Percentiles rank a stretch among this genome's conserved stretches.
Evolutionary conservation across 345 rosid species (phyloP).

Genomic region (Euphorbia peplus): DNA sequence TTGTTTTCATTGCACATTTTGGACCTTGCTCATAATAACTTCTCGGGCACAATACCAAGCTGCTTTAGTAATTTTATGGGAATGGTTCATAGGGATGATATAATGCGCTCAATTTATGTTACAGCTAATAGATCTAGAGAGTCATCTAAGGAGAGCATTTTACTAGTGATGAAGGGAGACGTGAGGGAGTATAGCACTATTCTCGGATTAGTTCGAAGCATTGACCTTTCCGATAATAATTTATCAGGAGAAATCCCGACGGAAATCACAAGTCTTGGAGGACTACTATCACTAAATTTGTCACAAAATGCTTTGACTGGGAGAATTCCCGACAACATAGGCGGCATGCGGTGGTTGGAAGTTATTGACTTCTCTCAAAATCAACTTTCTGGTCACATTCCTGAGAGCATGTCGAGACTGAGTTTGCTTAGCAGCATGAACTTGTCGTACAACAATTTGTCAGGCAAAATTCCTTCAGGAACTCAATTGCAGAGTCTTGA

Average conservation of each 20-base stretch:
- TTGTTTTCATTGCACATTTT: background rate
- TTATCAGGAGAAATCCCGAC: too few relatives aligned
- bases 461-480: slow-evolving; percentile 3
- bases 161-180: background rate
- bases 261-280: too few relatives aligned
- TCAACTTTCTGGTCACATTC: slow-evolving; percentile 9
- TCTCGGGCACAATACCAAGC: slow-evolving; percentile 9
- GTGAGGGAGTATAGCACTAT: background rate
- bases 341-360: too few relatives aligned
- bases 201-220: background rate
- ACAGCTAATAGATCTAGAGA: too few relatives aligned
- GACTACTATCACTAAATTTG: background rate
- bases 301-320: background rate
- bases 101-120: background rate
- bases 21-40: slow-evolving; percentile 17
- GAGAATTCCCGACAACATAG: too few relatives aligned
- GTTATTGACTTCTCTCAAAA: background rate
- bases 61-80: slow-evolving; percentile 9
- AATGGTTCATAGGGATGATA: background rate
- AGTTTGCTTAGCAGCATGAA: background rate
- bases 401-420: background rate
- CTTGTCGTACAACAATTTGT: background rate
- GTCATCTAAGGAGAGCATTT: background rate
- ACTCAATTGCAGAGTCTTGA: background rate
- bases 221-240: background rate